These are phyloP conservation scores for Fusarium robinianum DNA, from an alignment of 2,329 filamentous ascomycete genomes.

Conservation along the genomic window DNA sequence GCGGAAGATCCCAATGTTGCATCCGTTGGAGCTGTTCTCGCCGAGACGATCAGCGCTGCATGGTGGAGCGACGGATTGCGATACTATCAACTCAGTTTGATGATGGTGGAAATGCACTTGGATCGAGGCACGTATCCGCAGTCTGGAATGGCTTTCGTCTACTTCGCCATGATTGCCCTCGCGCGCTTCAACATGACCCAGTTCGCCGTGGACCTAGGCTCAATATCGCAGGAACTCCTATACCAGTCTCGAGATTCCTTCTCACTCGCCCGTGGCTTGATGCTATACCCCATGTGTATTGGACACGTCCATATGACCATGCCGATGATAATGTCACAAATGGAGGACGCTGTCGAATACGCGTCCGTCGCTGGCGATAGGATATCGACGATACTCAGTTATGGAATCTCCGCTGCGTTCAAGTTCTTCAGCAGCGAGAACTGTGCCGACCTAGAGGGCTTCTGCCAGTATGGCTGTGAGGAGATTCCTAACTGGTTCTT, in stretches of 20 bases:
- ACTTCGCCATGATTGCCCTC: constrained; percentile 69
- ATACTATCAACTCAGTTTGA: constrained; percentile 73
- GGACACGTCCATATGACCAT: constrained; percentile 72
- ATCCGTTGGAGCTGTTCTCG: constrained; percentile 70
- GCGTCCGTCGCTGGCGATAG: constrained; percentile 70
- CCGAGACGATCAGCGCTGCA: constrained; percentile 70
- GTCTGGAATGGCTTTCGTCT: constrained; percentile 68
- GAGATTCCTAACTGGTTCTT: constrained; percentile 74
- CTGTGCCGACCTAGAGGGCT: constrained; percentile 69
- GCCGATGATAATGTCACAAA: constrained; percentile 58
- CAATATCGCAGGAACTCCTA: constrained; percentile 66
- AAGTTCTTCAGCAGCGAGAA: constrained; percentile 74
- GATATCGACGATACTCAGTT: constrained; percentile 71
- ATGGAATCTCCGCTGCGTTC: constrained; percentile 68
- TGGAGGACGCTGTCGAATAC: constrained; percentile 69
- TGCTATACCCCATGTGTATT: constrained; percentile 70
- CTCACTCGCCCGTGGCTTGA: constrained; percentile 69
- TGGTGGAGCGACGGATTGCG: constrained; percentile 74
- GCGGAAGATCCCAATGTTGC: constrained; percentile 58
- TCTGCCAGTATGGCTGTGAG: constrained; percentile 72
- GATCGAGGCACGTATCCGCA: constrained; percentile 69
- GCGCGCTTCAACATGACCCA: constrained; percentile 72
- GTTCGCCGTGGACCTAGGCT: constrained; percentile 68
- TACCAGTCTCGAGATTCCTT: constrained; percentile 66
- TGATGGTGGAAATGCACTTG: constrained; percentile 70